Evolutionary conservation across 371 early-diverging fungal species (phyloP).

Genomic region (Rhizopus arrhizus): DNA sequence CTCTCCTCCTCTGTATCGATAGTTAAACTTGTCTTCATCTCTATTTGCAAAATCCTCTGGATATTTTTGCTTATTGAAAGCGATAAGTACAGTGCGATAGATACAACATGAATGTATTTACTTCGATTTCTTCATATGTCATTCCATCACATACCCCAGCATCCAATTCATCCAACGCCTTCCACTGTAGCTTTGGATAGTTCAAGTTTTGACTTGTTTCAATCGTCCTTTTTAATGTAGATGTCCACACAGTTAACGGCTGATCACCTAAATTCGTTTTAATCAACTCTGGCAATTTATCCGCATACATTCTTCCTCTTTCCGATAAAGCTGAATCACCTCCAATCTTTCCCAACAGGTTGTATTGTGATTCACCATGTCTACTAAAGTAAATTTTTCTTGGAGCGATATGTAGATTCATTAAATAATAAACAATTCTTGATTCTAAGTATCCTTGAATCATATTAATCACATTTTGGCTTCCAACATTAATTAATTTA

Average conservation of each 20-base stretch:
- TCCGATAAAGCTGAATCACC: slow-evolving; percentile 92
- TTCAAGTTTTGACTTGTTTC: slow-evolving; percentile 81
- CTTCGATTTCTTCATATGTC: slow-evolving; percentile 97
- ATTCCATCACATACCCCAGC: slow-evolving; percentile 97
- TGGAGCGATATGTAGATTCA: slow-evolving; percentile 96
- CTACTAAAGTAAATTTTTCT: slow-evolving; percentile 87
- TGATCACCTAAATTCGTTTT: slow-evolving; percentile 67
- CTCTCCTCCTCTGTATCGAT: slow-evolving; percentile 95
- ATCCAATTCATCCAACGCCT: slow-evolving; percentile 95
- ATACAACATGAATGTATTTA: slow-evolving; percentile 21
- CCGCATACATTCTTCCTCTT: slow-evolving; percentile 82
- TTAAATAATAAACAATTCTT: slow-evolving; percentile 93
- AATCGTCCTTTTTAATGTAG: slow-evolving; percentile 88
- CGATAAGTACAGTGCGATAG: neutral
- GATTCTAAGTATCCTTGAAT: slow-evolving; percentile 92
- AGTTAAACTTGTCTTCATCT: slow-evolving; percentile 94
- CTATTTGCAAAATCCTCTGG: slow-evolving; percentile 89
- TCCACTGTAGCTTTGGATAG: slow-evolving; percentile 92
- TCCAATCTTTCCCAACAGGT: slow-evolving; percentile 89
- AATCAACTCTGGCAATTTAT: slow-evolving; percentile 80
- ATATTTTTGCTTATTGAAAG: slow-evolving; percentile 47
- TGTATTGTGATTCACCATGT: slow-evolving; percentile 92
- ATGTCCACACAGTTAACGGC: slow-evolving; percentile 91
- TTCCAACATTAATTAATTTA: slow-evolving; percentile 91
- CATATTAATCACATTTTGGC: slow-evolving; percentile 82